Evolutionary conservation across 116 monocot genomes (phyloP).

Genomic region (Zostera marina): DNA sequence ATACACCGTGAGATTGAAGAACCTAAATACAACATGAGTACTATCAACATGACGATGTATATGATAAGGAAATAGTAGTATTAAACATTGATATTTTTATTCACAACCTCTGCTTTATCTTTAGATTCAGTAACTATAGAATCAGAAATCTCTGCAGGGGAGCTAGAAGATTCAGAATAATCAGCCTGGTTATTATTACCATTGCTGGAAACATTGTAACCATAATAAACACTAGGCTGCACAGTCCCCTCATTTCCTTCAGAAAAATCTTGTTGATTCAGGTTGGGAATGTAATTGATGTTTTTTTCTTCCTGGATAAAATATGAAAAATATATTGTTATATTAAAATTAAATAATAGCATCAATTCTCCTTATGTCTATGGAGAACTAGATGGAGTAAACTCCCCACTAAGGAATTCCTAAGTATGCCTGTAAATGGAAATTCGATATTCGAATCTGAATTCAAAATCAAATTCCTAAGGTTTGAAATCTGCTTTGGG

Average conservation of each 20-base stretch:
- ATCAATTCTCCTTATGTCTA: too few relatives aligned
- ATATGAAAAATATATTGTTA: conserved; percentile 7
- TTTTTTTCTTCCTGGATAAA: conserved; percentile 26
- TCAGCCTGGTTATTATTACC: conserved; percentile 21
- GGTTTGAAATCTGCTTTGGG: too few relatives aligned
- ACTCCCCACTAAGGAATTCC: too few relatives aligned
- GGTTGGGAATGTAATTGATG: conserved; percentile 15
- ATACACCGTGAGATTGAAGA: conserved; percentile 20
- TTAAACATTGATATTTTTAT: neutral
- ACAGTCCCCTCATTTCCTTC: conserved; percentile 19
- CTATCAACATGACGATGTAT: neutral
- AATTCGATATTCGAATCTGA: too few relatives aligned
- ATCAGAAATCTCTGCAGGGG: conserved; percentile 18
- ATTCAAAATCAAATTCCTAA: too few relatives aligned
- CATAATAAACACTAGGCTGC: conserved; percentile 23
- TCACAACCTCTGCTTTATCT: conserved; percentile 26
- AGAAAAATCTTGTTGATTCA: conserved; percentile 23
- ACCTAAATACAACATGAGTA: conserved; percentile 14
- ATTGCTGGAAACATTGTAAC: conserved; percentile 20
- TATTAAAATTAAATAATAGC: neutral
- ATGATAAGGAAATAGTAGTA: neutral
- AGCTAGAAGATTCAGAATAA: conserved; percentile 15
- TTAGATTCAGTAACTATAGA: conserved; percentile 9
- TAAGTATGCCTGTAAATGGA: too few relatives aligned
- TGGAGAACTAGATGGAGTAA: too few relatives aligned